Evolutionary conservation across 106 monocot genomes (phyloP), one percentile per base, ranked within the genome.

Genomic region (Phalaenopsis equestris): DNA sequence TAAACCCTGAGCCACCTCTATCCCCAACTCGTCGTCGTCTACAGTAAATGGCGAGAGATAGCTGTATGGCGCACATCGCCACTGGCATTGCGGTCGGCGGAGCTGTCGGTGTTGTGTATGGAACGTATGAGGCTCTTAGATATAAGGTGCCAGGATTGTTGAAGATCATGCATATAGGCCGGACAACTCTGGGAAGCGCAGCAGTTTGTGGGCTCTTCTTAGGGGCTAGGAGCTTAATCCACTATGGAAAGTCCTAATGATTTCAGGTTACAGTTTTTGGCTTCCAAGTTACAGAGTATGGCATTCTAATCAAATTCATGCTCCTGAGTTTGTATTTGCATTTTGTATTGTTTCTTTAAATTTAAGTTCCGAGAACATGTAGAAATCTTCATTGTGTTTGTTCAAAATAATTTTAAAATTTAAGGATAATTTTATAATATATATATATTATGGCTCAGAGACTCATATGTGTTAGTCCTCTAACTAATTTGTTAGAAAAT

Each of bases 211-310:
- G 98, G 12, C 94, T 99, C 38, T 99, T 99, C 78, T 79, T 99
- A 41, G 98, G 94, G n/a, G 98, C 98, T 36, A 94, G 98, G 52
- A 99, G 98, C 73, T 88, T 99, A 57, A 99, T 99, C 82, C 98
- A 99, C 77, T 99, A 94, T 81, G 98, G 98, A 10, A 99, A 90
- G 68, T 99, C 92, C 38, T 94, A 94, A 47, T 93, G 82, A 93
- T 47, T 80, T 14, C 15, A 7, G 38, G 39, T 39, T 39, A 3
- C 70, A 70, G 24, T 65, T 65, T 65, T 65, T 65, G 64, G 64
- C 64, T 65, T 4, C 24, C 1, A 52, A 10, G 12, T 52, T 0
- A 10, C 52, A 30, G 30, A 30, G 30, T 30, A 30, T 0, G 30
- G 30, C 30, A 30, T 30, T 30, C 30, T 30, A 12, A 52, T 10